Percentiles rank a stretch among this genome's conserved stretches.
These are phyloP conservation scores for Kalaharituber pfeilii DNA, from an alignment of 2,329 filamentous ascomycete species.

Conservation along the genomic window DNA sequence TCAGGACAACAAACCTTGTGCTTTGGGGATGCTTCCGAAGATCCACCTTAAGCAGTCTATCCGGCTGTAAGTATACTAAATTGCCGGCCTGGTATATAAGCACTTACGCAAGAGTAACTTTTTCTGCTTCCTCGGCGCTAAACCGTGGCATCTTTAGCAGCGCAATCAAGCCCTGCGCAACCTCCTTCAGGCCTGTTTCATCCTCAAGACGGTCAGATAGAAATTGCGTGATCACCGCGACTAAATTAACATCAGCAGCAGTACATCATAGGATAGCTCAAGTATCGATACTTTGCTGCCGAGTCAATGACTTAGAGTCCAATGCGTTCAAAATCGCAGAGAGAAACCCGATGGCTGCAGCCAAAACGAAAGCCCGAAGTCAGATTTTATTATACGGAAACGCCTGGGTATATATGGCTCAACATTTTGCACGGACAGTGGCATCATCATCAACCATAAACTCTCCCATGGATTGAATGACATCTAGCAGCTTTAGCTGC, in stretches of 20 bases:
- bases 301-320: conserved; percentile 8
- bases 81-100: conserved; percentile 31
- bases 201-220: conserved; percentile 47
- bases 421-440: conserved; percentile 41
- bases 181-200: conserved; percentile 33
- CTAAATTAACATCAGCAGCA: conserved; percentile 28
- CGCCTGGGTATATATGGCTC: conserved; percentile 28
- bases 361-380: neutral
- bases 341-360: neutral
- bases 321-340: conserved; percentile 24
- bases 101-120: conserved; percentile 24
- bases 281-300: conserved; percentile 14
- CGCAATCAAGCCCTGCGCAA: conserved; percentile 40
- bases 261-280: neutral
- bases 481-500: conserved; percentile 41
- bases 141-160: conserved; percentile 44
- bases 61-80: neutral
- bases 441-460: conserved; percentile 51
- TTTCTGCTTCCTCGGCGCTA: conserved; percentile 38
- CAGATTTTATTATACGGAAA: conserved; percentile 20
- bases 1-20: conserved; percentile 46
- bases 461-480: conserved; percentile 47
- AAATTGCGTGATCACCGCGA: conserved; percentile 45
- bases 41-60: conserved; percentile 36
- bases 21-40: conserved; percentile 44